These are phyloP conservation scores for Plectosphaerella cucumerina DNA, from an alignment of 2,329 filamentous ascomycete species.

Conservation along the genomic window DNA sequence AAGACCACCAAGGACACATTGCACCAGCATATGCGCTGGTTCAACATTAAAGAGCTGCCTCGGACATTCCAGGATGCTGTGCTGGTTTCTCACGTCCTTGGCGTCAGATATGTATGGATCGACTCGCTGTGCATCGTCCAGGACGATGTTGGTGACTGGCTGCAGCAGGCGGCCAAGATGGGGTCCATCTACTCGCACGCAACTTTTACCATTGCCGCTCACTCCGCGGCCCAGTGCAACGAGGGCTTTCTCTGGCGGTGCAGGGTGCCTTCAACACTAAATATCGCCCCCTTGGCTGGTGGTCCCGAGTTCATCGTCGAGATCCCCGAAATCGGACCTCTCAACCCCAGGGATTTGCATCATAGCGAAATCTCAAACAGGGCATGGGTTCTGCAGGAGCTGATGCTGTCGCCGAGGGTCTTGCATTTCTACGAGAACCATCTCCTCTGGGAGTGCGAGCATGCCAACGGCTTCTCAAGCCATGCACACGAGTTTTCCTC, in stretches of 20 bases:
- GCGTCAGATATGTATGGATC: slow-evolving; percentile 18
- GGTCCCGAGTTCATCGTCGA: background rate
- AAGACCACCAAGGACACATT: background rate
- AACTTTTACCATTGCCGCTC: background rate
- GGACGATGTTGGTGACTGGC: slow-evolving; percentile 1
- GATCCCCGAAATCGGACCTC: background rate
- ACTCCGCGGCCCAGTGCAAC: background rate
- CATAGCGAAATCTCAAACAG: background rate
- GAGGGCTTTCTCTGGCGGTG: background rate
- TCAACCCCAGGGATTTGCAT: background rate
- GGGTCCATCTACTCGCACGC: background rate
- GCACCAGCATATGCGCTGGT: background rate
- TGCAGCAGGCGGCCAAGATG: background rate
- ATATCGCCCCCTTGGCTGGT: background rate
- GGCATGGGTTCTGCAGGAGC: background rate
- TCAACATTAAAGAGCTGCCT: slow-evolving; percentile 1
- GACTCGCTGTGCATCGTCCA: slow-evolving; percentile 21
- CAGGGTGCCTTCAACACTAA: background rate
- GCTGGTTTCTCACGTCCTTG: slow-evolving; percentile 7
- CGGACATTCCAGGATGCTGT: slow-evolving; percentile 17
- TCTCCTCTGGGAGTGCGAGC: background rate
- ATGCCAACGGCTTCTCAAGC: background rate
- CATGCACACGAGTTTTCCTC: background rate
- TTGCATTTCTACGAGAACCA: background rate
- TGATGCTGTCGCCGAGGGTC: background rate